Conservation (phyloP, 495 filamentous ascomycete genomes). For the Penicillium fimorum region DNA sequence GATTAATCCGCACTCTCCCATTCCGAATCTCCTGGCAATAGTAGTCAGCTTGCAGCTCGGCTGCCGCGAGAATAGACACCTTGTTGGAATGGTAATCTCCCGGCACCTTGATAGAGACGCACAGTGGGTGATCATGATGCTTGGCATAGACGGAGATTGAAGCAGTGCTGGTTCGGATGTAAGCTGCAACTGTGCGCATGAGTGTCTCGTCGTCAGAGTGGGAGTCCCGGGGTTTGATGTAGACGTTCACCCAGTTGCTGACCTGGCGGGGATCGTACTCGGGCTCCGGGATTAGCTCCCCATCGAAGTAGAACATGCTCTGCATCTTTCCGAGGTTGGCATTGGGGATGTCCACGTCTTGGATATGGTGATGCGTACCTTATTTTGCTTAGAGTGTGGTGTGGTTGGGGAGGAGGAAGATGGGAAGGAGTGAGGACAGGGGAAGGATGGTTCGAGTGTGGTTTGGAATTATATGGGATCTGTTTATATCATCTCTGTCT, state of each 20-base stretch:
- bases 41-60: conserved; percentile 8
- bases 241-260: conserved; percentile 12
- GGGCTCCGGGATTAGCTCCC: conserved; percentile 5
- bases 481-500: not conserved
- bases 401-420: not conserved
- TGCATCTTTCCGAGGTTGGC: not conserved
- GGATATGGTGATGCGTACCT: not conserved
- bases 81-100: conserved; percentile 9
- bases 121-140: conserved; percentile 4
- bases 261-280: conserved; percentile 6
- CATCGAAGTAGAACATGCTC: conserved; percentile 12
- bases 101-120: conserved; percentile 11
- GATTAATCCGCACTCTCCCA: conserved; percentile 1
- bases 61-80: conserved; percentile 7
- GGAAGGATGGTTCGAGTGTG: not conserved
- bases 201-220: not conserved
- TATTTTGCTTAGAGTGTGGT: not conserved
- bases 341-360: not conserved
- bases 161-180: not conserved
- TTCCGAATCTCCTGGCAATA: conserved; percentile 9
- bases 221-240: not conserved
- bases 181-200: not conserved
- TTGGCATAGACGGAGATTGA: not conserved
- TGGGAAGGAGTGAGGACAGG: not conserved
- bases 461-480: not conserved